These are phyloP conservation scores for Yamadazyma atmosphaerica DNA, from an alignment of 1,139 yeast genomes.

Conservation along the genomic window DNA sequence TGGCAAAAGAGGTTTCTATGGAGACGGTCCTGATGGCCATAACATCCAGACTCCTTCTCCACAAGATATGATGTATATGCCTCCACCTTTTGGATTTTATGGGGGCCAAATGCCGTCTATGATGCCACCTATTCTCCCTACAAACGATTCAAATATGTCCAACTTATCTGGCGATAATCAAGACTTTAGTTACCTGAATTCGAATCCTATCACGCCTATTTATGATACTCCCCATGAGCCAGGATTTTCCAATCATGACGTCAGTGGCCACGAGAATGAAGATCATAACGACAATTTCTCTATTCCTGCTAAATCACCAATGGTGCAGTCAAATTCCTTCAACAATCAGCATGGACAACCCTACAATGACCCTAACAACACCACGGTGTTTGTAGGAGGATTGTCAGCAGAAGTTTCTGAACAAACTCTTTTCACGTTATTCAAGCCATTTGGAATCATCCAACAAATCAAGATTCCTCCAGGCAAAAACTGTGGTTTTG, in stretches of 20 bases:
- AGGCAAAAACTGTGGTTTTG: conserved; percentile 94
- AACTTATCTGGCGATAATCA: too few species aligned
- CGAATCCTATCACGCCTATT: conserved; percentile 13
- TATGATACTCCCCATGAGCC: too few species aligned
- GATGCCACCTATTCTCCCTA: conserved; percentile 1
- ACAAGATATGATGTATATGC: conserved; percentile 19
- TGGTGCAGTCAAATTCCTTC: background rate
- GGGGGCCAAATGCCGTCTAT: conserved; percentile 2
- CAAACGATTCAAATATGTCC: background rate
- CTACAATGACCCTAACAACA: conserved; percentile 75
- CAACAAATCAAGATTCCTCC: conserved; percentile 85
- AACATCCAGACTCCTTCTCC: conserved; percentile 6
- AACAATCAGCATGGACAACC: conserved; percentile 12
- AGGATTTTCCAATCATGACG: too few species aligned
- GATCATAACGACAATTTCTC: too few species aligned
- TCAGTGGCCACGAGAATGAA: too few species aligned
- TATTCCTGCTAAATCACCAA: too few species aligned
- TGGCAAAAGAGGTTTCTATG: conserved; percentile 6
- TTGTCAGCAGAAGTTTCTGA: conserved; percentile 74
- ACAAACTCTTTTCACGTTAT: conserved; percentile 68
- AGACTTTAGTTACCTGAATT: background rate
- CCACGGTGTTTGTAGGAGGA: conserved; percentile 96
- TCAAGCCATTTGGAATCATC: conserved; percentile 83
- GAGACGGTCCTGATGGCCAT: conserved; percentile 3
- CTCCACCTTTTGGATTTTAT: conserved; percentile 14